phyloP scores from a whole-genome alignment of 225 moss, liverwort and hornwort genomes.

The Physcomitrellopsis africana region DNA sequence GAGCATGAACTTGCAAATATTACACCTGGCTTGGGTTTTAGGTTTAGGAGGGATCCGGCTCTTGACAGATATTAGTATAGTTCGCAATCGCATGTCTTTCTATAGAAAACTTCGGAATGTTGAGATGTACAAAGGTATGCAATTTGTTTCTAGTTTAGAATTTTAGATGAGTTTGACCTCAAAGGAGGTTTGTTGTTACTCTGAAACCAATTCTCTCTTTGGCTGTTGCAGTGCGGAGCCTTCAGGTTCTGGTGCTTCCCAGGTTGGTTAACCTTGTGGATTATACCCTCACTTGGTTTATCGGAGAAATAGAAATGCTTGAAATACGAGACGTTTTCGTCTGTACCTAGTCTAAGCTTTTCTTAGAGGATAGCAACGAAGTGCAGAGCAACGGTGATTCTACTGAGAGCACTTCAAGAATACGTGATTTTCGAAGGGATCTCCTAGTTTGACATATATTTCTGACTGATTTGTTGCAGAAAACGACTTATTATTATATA shows the following conservation, averaged over 20 bases:
- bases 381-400: neutral
- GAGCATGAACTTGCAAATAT: neutral
- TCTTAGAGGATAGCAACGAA: no score
- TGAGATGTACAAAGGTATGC: neutral
- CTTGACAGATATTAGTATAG: constrained; percentile 31
- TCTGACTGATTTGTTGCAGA: neutral
- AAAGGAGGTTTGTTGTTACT: neutral
- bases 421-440: neutral
- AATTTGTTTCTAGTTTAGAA: neutral
- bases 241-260: constrained; percentile 27
- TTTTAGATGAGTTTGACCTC: neutral
- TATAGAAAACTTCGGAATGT: neutral
- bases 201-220: neutral
- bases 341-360: no score
- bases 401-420: neutral
- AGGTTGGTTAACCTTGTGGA: constrained; percentile 20
- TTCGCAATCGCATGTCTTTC: no score
- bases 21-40: neutral
- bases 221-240: constrained; percentile 24
- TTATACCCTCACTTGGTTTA: neutral
- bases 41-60: no score
- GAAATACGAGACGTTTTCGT: no score
- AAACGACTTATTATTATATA: neutral
- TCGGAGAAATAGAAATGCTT: no score
- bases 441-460: neutral